Evolutionary conservation across 768 basidiomycete genomes (phyloP).

Genomic region (Crucibulum laeve): DNA sequence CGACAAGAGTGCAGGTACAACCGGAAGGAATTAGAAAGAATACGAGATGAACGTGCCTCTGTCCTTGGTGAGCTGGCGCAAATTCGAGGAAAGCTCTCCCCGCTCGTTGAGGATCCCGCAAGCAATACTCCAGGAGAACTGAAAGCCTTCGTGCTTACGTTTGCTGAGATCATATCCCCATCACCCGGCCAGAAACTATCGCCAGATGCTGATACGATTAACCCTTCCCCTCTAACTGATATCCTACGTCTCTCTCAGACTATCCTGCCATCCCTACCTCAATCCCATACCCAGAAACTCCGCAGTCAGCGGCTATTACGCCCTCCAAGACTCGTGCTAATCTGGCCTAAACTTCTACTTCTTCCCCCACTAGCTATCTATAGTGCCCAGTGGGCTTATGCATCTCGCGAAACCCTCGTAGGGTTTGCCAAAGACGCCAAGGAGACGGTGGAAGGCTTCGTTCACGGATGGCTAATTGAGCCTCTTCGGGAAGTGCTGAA

Average conservation of each 20-base stretch:
- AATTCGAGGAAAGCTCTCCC: conserved; percentile 42
- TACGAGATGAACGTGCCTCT: conserved; percentile 67
- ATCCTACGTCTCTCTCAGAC: conserved; percentile 19
- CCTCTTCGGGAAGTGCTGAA: conserved; percentile 78
- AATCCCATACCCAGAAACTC: conserved; percentile 23
- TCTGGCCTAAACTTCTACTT: conserved; percentile 82
- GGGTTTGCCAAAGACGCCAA: conserved; percentile 54
- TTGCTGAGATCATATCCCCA: too few species aligned
- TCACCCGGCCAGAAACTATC: too few species aligned
- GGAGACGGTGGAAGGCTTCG: conserved; percentile 69
- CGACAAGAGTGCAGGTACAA: conserved; percentile 66
- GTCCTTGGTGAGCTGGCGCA: conserved; percentile 59
- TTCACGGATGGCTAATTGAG: conserved; percentile 81
- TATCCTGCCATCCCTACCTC: conserved; percentile 22
- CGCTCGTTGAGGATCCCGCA: conserved; percentile 20
- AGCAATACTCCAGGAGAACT: conserved; percentile 9
- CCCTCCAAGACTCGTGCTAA: conserved; percentile 61
- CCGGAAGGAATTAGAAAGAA: conserved; percentile 50
- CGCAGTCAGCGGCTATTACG: conserved; percentile 42
- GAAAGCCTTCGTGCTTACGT: background rate
- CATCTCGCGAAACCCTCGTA: conserved; percentile 53
- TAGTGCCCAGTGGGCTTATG: conserved; percentile 44
- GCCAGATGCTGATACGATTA: background rate
- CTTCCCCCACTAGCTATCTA: conserved; percentile 66
- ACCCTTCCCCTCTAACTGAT: conserved; percentile 3